Percentiles rank a stretch among this genome's conserved stretches.
Conservation (phyloP, 345 rosid genomes). For the Odontarrhena argentea region DNA sequence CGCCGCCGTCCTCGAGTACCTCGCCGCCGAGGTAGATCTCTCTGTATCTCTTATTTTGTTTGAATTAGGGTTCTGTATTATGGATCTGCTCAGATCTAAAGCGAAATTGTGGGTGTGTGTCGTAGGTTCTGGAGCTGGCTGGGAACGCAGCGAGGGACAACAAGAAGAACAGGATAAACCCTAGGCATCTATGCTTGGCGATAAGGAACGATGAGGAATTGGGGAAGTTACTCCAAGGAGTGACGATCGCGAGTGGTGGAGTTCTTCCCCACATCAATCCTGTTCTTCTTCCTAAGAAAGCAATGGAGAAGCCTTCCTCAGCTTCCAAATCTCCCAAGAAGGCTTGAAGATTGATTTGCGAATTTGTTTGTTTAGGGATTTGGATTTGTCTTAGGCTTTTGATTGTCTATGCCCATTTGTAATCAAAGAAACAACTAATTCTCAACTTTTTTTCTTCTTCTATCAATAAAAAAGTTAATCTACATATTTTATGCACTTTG, state of each 20-base stretch:
- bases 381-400: too few relatives aligned
- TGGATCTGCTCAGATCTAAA: conserved; percentile 17
- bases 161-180: conserved; percentile 69
- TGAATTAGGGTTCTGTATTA: conserved; percentile 21
- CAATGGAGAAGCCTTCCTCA: conserved; percentile 41
- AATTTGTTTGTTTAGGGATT: too few relatives aligned
- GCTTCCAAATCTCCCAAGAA: conserved; percentile 56
- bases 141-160: conserved; percentile 75
- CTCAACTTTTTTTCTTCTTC: too few relatives aligned
- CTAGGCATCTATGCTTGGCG: conserved; percentile 59
- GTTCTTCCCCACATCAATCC: conserved; percentile 72
- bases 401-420: too few relatives aligned
- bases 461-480: too few relatives aligned
- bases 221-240: conserved; percentile 61
- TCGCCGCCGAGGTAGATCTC: conserved; percentile 69
- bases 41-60: conserved; percentile 28
- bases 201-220: conserved; percentile 70
- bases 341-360: not conserved
- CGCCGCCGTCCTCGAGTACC: conserved; percentile 81
- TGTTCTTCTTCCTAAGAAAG: conserved; percentile 63
- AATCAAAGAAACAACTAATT: too few relatives aligned
- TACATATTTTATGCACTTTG: too few relatives aligned
- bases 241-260: conserved; percentile 70
- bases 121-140: conserved; percentile 63
- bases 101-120: not conserved